phyloP scores from a whole-genome alignment of 2,329 filamentous ascomycete genomes.

The Nigrospora sphaerica region DNA sequence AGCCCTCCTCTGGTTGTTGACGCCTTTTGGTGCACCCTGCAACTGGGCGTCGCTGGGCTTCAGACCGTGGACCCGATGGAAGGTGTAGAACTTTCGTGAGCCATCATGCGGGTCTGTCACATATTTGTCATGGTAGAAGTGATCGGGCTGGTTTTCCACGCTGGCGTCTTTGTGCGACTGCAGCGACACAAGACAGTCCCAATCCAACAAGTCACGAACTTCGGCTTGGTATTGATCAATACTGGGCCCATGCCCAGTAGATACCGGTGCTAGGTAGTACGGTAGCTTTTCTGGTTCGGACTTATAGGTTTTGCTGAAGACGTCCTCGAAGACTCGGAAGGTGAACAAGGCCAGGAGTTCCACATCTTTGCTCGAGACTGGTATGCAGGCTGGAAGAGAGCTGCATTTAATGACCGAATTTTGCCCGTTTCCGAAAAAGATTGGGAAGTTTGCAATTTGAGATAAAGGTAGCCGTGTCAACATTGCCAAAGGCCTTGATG shows the following conservation, averaged over 20 bases:
- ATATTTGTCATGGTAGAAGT: conserved; percentile 46
- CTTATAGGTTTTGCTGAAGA: conserved; percentile 85
- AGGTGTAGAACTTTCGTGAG: conserved; percentile 53
- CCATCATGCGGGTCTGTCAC: conserved; percentile 53
- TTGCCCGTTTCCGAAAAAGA: conserved; percentile 63
- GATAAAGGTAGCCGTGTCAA: conserved; percentile 63
- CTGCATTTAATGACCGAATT: conserved; percentile 50
- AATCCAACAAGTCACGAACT: conserved; percentile 45
- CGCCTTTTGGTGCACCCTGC: conserved; percentile 39
- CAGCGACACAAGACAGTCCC: conserved; percentile 44
- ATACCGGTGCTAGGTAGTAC: conserved; percentile 71
- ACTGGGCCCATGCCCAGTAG: conserved; percentile 16
- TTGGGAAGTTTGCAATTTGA: conserved; percentile 55
- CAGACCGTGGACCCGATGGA: conserved; percentile 47
- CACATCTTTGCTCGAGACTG: conserved; percentile 35
- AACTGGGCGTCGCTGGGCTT: conserved; percentile 61
- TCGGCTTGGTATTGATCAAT: conserved; percentile 10
- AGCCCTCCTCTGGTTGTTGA: conserved; percentile 33
- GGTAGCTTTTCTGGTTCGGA: conserved; percentile 57
- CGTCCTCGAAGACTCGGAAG: conserved; percentile 66
- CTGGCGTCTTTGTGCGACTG: conserved; percentile 22
- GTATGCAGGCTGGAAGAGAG: conserved; percentile 34
- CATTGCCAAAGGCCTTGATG: conserved; percentile 59
- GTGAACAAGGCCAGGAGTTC: conserved; percentile 64
- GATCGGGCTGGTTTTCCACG: conserved; percentile 35